phyloP scores from a whole-genome alignment of 352 stramenopile species.

The Pythium sukuiense region DNA sequence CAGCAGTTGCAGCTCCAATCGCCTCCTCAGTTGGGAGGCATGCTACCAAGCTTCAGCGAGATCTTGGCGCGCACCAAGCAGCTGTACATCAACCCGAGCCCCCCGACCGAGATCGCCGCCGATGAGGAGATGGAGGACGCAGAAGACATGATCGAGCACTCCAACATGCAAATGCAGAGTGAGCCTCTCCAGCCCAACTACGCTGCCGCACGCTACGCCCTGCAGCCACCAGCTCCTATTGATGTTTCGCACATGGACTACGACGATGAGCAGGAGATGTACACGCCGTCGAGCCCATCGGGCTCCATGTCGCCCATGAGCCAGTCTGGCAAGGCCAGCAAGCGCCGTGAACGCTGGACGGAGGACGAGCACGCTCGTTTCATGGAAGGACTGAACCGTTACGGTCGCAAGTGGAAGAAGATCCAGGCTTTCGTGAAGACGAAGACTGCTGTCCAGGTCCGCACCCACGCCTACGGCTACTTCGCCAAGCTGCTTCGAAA shows the following conservation, averaged over 20 bases:
- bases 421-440: conserved; percentile 86
- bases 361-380: conserved; percentile 82
- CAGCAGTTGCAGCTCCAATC: conserved; percentile 22
- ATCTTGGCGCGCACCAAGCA: conserved; percentile 67
- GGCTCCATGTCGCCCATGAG: conserved; percentile 54
- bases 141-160: conserved; percentile 5
- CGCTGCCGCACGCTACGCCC: conserved; percentile 21
- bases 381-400: conserved; percentile 85
- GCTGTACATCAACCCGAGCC: conserved; percentile 51
- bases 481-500: conserved; percentile 86
- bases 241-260: conserved; percentile 20
- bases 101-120: conserved; percentile 21
- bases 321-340: conserved; percentile 61
- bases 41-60: conserved; percentile 64
- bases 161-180: conserved; percentile 8
- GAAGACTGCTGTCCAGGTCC: conserved; percentile 83
- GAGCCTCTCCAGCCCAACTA: conserved; percentile 19
- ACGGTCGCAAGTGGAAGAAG: conserved; percentile 88
- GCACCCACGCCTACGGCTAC: conserved; percentile 86
- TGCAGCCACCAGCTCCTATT: conserved; percentile 20
- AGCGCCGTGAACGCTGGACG: conserved; percentile 80
- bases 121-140: conserved; percentile 30
- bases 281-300: conserved; percentile 31
- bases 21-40: conserved; percentile 24
- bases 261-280: conserved; percentile 28